Base-by-base conservation (phyloP, 2,329 filamentous ascomycete genomes). In the Fusarium multiceps region DNA sequence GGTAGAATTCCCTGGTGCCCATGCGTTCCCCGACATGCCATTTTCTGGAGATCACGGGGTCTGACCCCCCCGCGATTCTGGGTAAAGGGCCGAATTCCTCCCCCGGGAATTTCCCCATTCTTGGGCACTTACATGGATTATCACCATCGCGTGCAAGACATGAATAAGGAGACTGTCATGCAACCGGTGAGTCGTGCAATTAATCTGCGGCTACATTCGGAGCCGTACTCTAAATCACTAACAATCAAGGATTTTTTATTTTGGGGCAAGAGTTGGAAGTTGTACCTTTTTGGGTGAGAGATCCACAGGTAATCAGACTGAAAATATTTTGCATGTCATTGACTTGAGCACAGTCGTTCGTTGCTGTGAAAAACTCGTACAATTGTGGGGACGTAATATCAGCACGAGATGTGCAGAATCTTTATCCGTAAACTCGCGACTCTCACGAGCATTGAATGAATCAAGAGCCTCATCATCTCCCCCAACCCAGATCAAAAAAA, bases 31-130 rank as follows among this genome's bases (percentile, higher is more conserved):
- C 28, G 30, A 53, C 61, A 59, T 60, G 55, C 48, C 46, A 37
- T 59, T 56, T 21, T 48, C 40, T 42, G 61, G 25, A 66, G 42
- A 61, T 66, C 63, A 66, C 63, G 61, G 63, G 63, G 58, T 55
- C 30, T 48, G 63, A 66, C 63, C 63, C 63, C 61, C 61, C 61
- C 49, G 63, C 63, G 63, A 66, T 66, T 46, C 61, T 66, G 61
- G 63, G 61, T 66, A 66, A 66, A 66, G 61, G 63, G 12, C 63
- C 63, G 63, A 66, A 30, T 66, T n/a, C 43, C 12, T 32, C 63
- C 61, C 56, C 56, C 63, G 27, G 63, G 65, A 55, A 42, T 37
- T n/a, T 18, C 54, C 34, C 53, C 46, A 54, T n/a, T 66, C 41
- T 60, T 54, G 34, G 16, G 2, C 7, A 3, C 3, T 2, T 12